Percentiles rank a stretch among this genome's conserved stretches.
These are phyloP conservation scores for Tothia fuscella DNA, from an alignment of 2,329 filamentous ascomycete species.

Conservation along the genomic window DNA sequence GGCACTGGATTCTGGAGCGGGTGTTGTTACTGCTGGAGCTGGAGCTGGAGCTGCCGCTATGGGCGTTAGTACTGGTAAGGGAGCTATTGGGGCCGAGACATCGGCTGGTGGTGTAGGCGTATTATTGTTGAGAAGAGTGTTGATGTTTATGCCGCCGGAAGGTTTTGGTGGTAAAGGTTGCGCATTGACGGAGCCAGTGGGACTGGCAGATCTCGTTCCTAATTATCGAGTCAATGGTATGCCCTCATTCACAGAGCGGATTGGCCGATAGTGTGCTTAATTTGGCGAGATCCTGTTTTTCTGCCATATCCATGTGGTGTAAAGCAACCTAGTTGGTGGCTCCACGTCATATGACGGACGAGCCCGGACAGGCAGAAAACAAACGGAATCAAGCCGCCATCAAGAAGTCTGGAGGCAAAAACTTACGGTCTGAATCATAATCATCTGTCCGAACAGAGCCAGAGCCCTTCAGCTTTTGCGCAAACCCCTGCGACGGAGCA, in stretches of 20 bases:
- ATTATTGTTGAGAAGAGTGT: slow-evolving; percentile 36
- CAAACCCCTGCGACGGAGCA: slow-evolving; percentile 16
- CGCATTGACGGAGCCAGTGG: slow-evolving; percentile 2
- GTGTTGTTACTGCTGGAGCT: neutral
- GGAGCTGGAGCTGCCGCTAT: slow-evolving; percentile 2
- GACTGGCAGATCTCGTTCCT: slow-evolving; percentile 9
- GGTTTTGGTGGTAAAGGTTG: slow-evolving; percentile 1
- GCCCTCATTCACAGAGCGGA: no score
- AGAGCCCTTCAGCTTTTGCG: slow-evolving; percentile 16
- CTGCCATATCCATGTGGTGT: no score
- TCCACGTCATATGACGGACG: no score
- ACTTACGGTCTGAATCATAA: slow-evolving; percentile 33
- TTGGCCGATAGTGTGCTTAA: no score
- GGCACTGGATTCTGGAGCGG: neutral
- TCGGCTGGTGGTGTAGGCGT: slow-evolving; percentile 13
- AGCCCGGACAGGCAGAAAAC: no score
- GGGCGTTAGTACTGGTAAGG: slow-evolving; percentile 14
- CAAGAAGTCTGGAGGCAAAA: no score
- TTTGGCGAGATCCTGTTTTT: no score
- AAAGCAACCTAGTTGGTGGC: no score
- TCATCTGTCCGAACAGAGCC: slow-evolving; percentile 24
- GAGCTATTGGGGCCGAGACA: slow-evolving; percentile 20
- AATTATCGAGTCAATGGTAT: no score
- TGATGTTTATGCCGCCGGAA: slow-evolving; percentile 32
- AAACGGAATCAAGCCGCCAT: no score